These are phyloP conservation scores for Candolleomyces efflorescens DNA, from an alignment of 768 basidiomycete species.

Conservation along the genomic window DNA sequence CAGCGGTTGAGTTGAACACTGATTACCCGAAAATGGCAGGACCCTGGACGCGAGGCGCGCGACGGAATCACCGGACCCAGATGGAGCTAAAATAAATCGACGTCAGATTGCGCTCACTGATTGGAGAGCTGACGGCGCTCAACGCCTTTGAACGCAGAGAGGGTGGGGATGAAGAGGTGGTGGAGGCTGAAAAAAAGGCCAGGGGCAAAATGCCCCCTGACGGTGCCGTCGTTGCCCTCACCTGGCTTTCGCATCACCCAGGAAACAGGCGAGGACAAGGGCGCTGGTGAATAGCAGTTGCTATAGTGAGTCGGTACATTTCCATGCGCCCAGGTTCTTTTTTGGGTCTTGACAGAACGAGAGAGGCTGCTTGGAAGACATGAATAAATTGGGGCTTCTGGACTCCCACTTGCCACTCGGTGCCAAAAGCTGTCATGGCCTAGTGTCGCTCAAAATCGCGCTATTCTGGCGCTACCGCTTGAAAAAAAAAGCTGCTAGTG, in stretches of 20 bases:
- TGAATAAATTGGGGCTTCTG: too few relatives aligned
- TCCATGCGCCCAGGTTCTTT: neutral
- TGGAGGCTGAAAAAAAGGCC: too few relatives aligned
- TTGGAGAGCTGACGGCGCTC: too few relatives aligned
- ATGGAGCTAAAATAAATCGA: slow-evolving; percentile 1
- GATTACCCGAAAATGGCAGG: slow-evolving; percentile 4
- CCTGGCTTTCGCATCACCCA: neutral
- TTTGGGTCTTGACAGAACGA: too few relatives aligned
- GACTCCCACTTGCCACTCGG: too few relatives aligned
- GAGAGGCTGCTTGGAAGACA: too few relatives aligned
- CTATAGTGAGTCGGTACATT: neutral
- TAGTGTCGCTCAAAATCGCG: too few relatives aligned
- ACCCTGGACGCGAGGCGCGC: slow-evolving; percentile 3
- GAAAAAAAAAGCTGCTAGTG: too few relatives aligned
- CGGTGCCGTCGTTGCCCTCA: neutral
- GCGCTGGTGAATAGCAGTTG: neutral
- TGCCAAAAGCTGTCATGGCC: too few relatives aligned
- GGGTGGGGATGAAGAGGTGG: neutral
- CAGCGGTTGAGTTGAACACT: slow-evolving; percentile 1
- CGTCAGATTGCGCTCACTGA: neutral
- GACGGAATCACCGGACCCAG: neutral
- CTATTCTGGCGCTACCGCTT: too few relatives aligned
- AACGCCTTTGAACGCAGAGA: neutral
- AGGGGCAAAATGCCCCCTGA: too few relatives aligned
- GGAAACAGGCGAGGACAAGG: neutral